Base-by-base conservation (phyloP, 805 yeast species). In the Ogataea glucozyma region DNA sequence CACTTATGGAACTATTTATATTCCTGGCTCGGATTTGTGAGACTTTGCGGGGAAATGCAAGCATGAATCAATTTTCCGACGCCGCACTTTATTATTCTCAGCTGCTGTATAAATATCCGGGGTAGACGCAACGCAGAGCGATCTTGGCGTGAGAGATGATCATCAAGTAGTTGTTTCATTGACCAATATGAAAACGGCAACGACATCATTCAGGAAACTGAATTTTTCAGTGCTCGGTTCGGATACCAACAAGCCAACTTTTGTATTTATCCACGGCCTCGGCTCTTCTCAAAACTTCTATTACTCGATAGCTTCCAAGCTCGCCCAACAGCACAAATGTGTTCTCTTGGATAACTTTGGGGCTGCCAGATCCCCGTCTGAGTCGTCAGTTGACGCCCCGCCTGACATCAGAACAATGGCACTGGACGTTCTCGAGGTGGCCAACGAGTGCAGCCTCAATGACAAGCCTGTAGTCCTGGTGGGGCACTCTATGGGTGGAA, bases 401-500 rank as follows among this genome's bases (percentile, higher is more conserved):
- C 14, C 11, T 11, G 36, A 31, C 7, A 34, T 49, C 10, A 9
- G 29, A 3, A 31, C 50, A 8, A 46, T 49, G 46, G 50, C 48
- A 1, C 27, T 35, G 12, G 53, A 49, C 30, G 44, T 41, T 6
- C 36, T 49, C 12, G 47, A 49, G 16, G 46, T 49, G 30, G 46
- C 46, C 13, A 27, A 44, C 16, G 44, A 39, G 14, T 38, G 44
- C 32, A 43, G 41, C 4, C 34, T 47, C 27, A 36, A 26, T 20
- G 30, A 26, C 4, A n/a, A 38, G 18, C 48, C 48, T 1, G 14
- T 49, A 3, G 34, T 46, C 6, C 39, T 49, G 12, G 47, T 49
- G 12, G 53, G 53, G 1, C 48, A 43, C 29, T 49, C 53, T 4
- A 49, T 49, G 53, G 53, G 53, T 5, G 53, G 53, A 1, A 38